Conservation (phyloP, 2,329 filamentous ascomycete genomes). For the Colletotrichum eleusines region DNA sequence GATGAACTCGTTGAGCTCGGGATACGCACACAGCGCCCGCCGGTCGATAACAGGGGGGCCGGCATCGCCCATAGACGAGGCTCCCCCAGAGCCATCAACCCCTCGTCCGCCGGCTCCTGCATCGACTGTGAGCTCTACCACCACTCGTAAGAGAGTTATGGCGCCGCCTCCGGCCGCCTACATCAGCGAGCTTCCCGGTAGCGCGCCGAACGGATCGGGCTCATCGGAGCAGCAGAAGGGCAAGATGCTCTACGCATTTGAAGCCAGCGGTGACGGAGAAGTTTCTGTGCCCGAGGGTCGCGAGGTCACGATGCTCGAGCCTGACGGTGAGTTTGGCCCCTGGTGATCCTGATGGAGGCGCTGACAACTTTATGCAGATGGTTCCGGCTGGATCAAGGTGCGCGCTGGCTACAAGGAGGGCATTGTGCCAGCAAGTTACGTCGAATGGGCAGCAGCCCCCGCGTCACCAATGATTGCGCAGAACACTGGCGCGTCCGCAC, state of each 20-base stretch:
- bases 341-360: background rate
- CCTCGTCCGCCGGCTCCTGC: conserved; percentile 44
- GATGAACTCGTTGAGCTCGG: conserved; percentile 90
- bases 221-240: conserved; percentile 72
- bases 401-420: conserved; percentile 81
- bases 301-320: conserved; percentile 82
- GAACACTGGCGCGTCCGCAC: conserved; percentile 61
- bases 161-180: conserved; percentile 90
- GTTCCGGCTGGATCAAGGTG: conserved; percentile 91
- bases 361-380: conserved; percentile 68
- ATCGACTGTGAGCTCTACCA: conserved; percentile 45
- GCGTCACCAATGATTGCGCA: conserved; percentile 59
- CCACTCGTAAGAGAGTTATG: conserved; percentile 74
- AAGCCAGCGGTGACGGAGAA: conserved; percentile 84
- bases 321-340: conserved; percentile 77
- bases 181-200: conserved; percentile 74
- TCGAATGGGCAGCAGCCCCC: conserved; percentile 69
- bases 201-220: conserved; percentile 58
- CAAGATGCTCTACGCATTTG: conserved; percentile 91
- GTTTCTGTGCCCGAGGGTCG: conserved; percentile 82
- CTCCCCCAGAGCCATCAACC: conserved; percentile 54
- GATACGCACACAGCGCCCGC: conserved; percentile 83
- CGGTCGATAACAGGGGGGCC: conserved; percentile 77
- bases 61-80: conserved; percentile 65
- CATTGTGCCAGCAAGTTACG: conserved; percentile 87